Percentiles rank a stretch among this genome's conserved stretches.
Conservation (phyloP, 83 land plant genomes). For the Picea mariana region DNA sequence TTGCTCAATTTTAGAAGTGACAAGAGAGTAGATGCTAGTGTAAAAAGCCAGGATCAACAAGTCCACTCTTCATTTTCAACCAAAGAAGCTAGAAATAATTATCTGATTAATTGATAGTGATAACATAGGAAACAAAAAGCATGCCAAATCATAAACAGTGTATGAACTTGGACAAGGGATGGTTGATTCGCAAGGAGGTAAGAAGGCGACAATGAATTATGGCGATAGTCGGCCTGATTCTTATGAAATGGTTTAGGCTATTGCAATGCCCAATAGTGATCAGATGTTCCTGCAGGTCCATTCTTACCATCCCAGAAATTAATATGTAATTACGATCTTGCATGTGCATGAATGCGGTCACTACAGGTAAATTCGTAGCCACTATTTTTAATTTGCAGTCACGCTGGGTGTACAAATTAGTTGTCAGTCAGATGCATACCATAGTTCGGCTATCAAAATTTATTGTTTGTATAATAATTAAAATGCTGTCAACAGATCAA, state of each 20-base stretch:
- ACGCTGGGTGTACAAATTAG: too few relatives aligned
- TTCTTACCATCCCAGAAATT: not conserved
- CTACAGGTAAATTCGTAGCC: too few relatives aligned
- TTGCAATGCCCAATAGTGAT: not conserved
- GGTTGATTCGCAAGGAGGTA: slow-evolving; percentile 7
- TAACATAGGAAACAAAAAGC: not conserved
- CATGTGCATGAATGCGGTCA: not conserved
- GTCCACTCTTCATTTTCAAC: not conserved
- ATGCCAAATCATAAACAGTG: not conserved
- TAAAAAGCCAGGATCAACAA: slow-evolving; percentile 13
- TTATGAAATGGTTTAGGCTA: not conserved
- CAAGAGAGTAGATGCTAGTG: slow-evolving; percentile 34
- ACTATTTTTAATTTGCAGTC: too few relatives aligned
- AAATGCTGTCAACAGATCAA: too few relatives aligned
- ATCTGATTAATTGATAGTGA: not conserved
- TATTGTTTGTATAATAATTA: too few relatives aligned
- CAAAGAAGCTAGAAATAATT: slow-evolving; percentile 11
- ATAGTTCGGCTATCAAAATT: too few relatives aligned
- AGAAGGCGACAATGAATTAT: not conserved
- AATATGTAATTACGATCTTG: not conserved
- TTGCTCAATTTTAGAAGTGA: slow-evolving; percentile 46
- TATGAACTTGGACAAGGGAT: not conserved
- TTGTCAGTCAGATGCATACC: too few relatives aligned
- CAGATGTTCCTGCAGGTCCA: not conserved
- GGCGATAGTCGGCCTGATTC: not conserved